Conservation (phyloP, 108 stramenopile genomes). For the Fragilariopsis cylindrus region DNA sequence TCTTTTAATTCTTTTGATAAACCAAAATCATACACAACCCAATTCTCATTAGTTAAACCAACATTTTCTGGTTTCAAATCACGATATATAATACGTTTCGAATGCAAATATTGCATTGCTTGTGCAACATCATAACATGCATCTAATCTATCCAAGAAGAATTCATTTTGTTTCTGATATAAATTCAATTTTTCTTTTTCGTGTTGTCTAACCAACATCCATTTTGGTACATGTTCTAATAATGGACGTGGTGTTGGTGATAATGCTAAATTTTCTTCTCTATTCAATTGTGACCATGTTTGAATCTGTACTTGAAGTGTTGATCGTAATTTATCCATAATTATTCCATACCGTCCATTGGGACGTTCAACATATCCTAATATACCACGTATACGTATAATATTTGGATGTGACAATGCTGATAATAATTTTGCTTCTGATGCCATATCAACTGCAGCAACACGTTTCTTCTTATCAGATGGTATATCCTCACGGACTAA, state of each 20-base stretch:
- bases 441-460: slow-evolving; percentile 46
- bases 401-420: slow-evolving; percentile 57
- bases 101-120: slow-evolving; percentile 25
- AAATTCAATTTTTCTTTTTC: background rate
- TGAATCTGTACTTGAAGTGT: slow-evolving; percentile 57
- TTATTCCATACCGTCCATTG: slow-evolving; percentile 39
- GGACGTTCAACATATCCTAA: slow-evolving; percentile 42
- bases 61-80: slow-evolving; percentile 45
- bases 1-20: slow-evolving; percentile 54
- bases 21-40: slow-evolving; percentile 69
- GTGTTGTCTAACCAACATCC: background rate
- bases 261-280: slow-evolving; percentile 1
- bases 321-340: slow-evolving; percentile 53
- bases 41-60: slow-evolving; percentile 51
- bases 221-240: background rate
- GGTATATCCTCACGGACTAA: slow-evolving; percentile 23
- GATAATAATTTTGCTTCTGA: slow-evolving; percentile 65
- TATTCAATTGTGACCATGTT: slow-evolving; percentile 39
- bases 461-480: slow-evolving; percentile 22
- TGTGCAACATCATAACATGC: slow-evolving; percentile 22
- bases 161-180: background rate
- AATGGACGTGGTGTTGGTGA: background rate
- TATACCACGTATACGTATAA: slow-evolving; percentile 57
- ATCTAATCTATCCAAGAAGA: slow-evolving; percentile 12
- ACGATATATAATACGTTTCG: slow-evolving; percentile 25